A percentile compares a stretch with the other conserved stretches of the same genome.
Evolutionary conservation across 2,329 filamentous ascomycete genomes (phyloP).

Genomic region (Capronia epimyces): DNA sequence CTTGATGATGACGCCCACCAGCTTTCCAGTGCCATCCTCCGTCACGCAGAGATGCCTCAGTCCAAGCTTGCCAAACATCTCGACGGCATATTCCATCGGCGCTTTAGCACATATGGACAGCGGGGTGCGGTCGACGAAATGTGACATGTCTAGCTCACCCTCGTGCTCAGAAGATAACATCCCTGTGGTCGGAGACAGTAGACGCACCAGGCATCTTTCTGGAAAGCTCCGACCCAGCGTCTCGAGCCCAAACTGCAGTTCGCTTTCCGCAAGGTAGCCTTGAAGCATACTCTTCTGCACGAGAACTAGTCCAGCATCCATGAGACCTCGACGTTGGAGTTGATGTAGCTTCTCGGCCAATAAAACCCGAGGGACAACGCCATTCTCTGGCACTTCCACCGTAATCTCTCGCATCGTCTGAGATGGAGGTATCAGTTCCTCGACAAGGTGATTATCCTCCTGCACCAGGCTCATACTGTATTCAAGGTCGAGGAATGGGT

Average conservation of each 20-base stretch:
- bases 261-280: conserved; percentile 52
- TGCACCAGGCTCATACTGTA: conserved; percentile 38
- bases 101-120: conserved; percentile 48
- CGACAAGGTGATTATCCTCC: conserved; percentile 36
- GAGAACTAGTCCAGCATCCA: conserved; percentile 55
- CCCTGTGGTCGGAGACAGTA: conserved; percentile 8
- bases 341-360: conserved; percentile 45
- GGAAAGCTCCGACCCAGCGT: conserved; percentile 6
- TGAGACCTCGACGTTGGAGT: conserved; percentile 47
- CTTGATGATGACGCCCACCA: conserved; percentile 55
- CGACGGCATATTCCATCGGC: conserved; percentile 55
- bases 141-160: conserved; percentile 42
- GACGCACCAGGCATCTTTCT: conserved; percentile 16
- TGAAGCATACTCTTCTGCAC: conserved; percentile 46
- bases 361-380: conserved; percentile 40
- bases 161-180: conserved; percentile 18
- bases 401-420: conserved; percentile 55
- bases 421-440: conserved; percentile 48
- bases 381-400: conserved; percentile 42
- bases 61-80: conserved; percentile 56
- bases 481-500: conserved; percentile 56
- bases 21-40: conserved; percentile 47
- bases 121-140: conserved; percentile 52
- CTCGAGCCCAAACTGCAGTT: conserved; percentile 52
- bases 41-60: conserved; percentile 51